Percentiles rank a stretch among this genome's conserved stretches.
Conservation (phyloP, 2,329 filamentous ascomycete genomes). For the Incumbomyces lentus region DNA sequence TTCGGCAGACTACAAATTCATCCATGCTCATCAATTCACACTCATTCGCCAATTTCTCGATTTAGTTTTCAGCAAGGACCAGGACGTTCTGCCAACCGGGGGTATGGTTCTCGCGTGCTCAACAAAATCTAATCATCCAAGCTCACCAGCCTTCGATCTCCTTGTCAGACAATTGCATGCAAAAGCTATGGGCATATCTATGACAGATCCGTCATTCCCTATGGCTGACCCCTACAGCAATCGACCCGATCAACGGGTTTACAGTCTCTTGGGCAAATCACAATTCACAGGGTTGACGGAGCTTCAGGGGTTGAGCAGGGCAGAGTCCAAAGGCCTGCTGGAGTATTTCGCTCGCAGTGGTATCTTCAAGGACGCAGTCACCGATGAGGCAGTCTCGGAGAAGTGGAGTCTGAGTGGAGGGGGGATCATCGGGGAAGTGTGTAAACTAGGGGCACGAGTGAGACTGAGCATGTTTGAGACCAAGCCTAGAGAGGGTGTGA, state of each 20-base stretch:
- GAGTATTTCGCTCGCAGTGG: constrained; percentile 91
- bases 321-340: constrained; percentile 69
- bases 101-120: constrained; percentile 68
- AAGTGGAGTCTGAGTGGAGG: constrained; percentile 76
- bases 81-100: constrained; percentile 56
- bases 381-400: constrained; percentile 62
- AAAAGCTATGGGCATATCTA: constrained; percentile 27
- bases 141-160: constrained; percentile 56
- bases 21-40: constrained; percentile 78
- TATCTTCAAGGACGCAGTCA: constrained; percentile 59
- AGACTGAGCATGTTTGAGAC: constrained; percentile 21
- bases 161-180: constrained; percentile 46
- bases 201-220: constrained; percentile 32
- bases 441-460: constrained; percentile 49
- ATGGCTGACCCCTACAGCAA: constrained; percentile 42
- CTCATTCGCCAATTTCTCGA: constrained; percentile 66
- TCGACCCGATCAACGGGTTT: constrained; percentile 42
- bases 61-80: constrained; percentile 50
- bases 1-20: constrained; percentile 55
- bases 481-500: constrained; percentile 1
- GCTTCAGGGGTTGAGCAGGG: constrained; percentile 58
- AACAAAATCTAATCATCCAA: constrained; percentile 58
- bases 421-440: constrained; percentile 77
- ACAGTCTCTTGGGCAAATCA: constrained; percentile 31
- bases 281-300: constrained; percentile 34